These are phyloP conservation scores for Phoma herbarum DNA, from an alignment of 2,329 filamentous ascomycete genomes.

Conservation along the genomic window DNA sequence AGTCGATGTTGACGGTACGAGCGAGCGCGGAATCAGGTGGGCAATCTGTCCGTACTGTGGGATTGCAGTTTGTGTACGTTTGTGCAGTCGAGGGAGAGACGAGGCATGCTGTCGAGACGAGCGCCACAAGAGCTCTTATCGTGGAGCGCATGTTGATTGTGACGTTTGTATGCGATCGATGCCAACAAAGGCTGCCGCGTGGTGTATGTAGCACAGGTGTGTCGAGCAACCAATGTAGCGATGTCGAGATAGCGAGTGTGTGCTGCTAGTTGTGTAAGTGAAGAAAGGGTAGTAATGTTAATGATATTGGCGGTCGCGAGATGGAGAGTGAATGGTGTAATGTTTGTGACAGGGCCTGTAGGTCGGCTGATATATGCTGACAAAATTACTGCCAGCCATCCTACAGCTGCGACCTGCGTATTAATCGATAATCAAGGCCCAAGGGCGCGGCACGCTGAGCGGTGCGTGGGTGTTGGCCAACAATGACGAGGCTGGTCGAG, in stretches of 20 bases:
- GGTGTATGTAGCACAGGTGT: slow-evolving; percentile 20
- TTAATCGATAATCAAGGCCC: slow-evolving; percentile 29
- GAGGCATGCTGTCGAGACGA: slow-evolving; percentile 53
- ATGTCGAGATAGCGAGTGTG: slow-evolving; percentile 18
- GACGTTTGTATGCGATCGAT: slow-evolving; percentile 12
- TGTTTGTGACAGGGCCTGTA: slow-evolving; percentile 27
- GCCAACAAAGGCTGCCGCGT: slow-evolving; percentile 14
- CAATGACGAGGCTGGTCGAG: slow-evolving; percentile 46
- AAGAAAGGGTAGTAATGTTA: slow-evolving; percentile 6
- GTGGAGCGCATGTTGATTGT: slow-evolving; percentile 46
- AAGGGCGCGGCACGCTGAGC: slow-evolving; percentile 34
- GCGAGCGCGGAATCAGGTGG: slow-evolving; percentile 81
- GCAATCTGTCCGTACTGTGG: slow-evolving; percentile 66
- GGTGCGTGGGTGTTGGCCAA: slow-evolving; percentile 39
- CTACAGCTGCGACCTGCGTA: slow-evolving; percentile 37
- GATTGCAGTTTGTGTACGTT: slow-evolving; percentile 66
- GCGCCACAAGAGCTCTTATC: slow-evolving; percentile 46
- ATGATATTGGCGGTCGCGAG: slow-evolving; percentile 13
- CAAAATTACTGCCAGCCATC: slow-evolving; percentile 49
- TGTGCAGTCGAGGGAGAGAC: slow-evolving; percentile 56
- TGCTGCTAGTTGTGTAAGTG: slow-evolving; percentile 18
- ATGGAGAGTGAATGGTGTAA: slow-evolving; percentile 35
- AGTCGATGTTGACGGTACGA: slow-evolving; percentile 83
- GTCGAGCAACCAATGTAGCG: slow-evolving; percentile 7
- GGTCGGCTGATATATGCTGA: slow-evolving; percentile 34